Percentiles rank a stretch among this genome's conserved stretches.
phyloP scores from a whole-genome alignment of 2,329 filamentous ascomycete genomes.

The Fulvia fulva region DNA sequence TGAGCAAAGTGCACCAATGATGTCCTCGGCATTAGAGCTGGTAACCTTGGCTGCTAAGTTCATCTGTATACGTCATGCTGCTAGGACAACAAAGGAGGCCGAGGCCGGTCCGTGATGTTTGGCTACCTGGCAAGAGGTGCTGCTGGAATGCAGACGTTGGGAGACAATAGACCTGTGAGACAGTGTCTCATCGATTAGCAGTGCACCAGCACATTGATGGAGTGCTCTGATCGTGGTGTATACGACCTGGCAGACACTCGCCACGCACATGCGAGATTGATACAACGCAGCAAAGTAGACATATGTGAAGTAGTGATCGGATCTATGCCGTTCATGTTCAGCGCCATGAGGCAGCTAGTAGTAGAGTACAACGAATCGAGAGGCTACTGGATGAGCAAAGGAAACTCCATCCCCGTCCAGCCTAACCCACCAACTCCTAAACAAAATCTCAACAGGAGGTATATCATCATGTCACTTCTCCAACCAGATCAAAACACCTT shows the following conservation, averaged over 20 bases:
- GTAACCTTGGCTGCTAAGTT: not conserved
- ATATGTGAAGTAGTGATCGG: not conserved
- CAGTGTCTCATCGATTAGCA: not conserved
- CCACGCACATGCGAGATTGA: not conserved
- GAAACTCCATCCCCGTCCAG: conserved; percentile 1
- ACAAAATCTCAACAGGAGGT: conserved; percentile 4
- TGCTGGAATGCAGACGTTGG: not conserved
- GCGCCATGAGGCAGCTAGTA: not conserved
- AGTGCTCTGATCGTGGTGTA: too few species aligned
- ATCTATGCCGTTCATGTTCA: not conserved
- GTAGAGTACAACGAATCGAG: conserved; percentile 7
- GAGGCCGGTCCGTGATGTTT: not conserved
- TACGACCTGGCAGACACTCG: not conserved
- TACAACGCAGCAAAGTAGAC: not conserved
- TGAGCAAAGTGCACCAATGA: conserved; percentile 1
- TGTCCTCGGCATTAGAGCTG: conserved; percentile 1
- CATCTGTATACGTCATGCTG: not conserved
- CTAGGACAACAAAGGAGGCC: not conserved
- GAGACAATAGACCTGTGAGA: not conserved
- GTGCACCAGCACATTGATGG: not conserved
- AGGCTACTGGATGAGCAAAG: conserved; percentile 4
- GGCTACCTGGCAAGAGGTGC: not conserved
- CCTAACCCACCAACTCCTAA: conserved; percentile 1
- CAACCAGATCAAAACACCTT: conserved; percentile 2
- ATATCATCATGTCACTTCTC: conserved; percentile 6